Conservation (phyloP, 331 rosid species). For the Malus hybrid region DNA sequence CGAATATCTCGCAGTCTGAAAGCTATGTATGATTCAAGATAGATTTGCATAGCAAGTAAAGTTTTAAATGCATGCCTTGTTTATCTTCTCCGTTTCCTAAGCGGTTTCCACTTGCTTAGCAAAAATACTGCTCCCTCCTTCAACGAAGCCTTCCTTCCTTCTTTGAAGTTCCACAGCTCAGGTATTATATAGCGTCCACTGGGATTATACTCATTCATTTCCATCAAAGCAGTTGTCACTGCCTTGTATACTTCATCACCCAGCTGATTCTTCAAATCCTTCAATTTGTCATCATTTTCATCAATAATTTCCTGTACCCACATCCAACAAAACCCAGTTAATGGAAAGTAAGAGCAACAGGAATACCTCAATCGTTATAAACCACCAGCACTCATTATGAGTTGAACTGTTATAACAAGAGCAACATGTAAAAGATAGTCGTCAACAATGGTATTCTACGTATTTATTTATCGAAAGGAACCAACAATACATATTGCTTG, state of each 20-base stretch:
- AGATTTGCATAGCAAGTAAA: too few relatives aligned
- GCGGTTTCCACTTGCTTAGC: slow-evolving; percentile 40
- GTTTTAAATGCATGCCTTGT: background rate
- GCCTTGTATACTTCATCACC: slow-evolving; percentile 47
- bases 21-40: too few relatives aligned
- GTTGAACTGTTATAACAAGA: background rate
- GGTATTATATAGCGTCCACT: slow-evolving; percentile 62
- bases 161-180: slow-evolving; percentile 65
- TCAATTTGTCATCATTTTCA: slow-evolving; percentile 53
- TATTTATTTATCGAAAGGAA: background rate
- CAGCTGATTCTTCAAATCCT: slow-evolving; percentile 35
- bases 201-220: slow-evolving; percentile 65
- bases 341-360: background rate
- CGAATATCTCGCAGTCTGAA: too few relatives aligned
- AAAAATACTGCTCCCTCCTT: slow-evolving; percentile 42
- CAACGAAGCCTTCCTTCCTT: slow-evolving; percentile 48
- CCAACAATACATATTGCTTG: background rate
- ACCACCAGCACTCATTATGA: background rate
- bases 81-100: background rate
- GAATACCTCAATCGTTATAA: too few relatives aligned
- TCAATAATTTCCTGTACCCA: slow-evolving; percentile 38
- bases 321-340: background rate
- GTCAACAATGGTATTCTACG: background rate
- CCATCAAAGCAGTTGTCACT: slow-evolving; percentile 48
- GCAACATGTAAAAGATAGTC: background rate